Base-by-base conservation (phyloP, 257 asterid genomes). In the Solanum dulcamara region DNA sequence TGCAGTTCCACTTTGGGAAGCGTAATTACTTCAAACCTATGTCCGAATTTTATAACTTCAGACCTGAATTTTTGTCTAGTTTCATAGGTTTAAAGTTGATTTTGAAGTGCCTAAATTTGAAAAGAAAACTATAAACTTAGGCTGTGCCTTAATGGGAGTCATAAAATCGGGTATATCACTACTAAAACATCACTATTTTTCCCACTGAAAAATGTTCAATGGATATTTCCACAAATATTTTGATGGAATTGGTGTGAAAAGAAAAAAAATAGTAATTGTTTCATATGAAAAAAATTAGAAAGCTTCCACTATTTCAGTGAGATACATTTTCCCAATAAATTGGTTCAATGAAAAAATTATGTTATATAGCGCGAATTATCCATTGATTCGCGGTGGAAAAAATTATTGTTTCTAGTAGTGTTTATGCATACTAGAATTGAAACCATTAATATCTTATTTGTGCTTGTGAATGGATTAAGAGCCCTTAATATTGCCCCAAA, bases 381-480 rank as follows among this genome's bases (percentile, higher is more conserved):
- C n/a, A n/a, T n/a, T n/a, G n/a, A n/a, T n/a, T n/a, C n/a, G n/a
- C n/a, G n/a, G n/a, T n/a, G n/a, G n/a, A n/a, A n/a, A n/a, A n/a
- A n/a, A n/a, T n/a, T n/a, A n/a, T n/a, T n/a, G n/a, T n/a, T n/a
- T n/a, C n/a, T n/a, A n/a, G n/a, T n/a, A n/a, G n/a, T n/a, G n/a
- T n/a, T 12, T 60, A 10, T 66, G 40, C 40, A 13, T 24, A 48
- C 38, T 26, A n/a, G 37, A 79, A 48, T 46, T 22, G 28, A 80
- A 80, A 40, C 60, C 35, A 13, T 44, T 26, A 46, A 48, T 30
- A 48, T n/a, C 42, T 32, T 17, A 55, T 14, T 80, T 40, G 70
- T 46, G 32, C 60, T 38, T 59, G n/a, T 53, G 28, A 51, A 18
- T 10, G 80, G 14, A 33, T 89, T n/a, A 97, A 94, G 92, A 95